These are phyloP conservation scores for Colletotrichum agaves DNA, from an alignment of 2,329 filamentous ascomycete species.

Conservation along the genomic window DNA sequence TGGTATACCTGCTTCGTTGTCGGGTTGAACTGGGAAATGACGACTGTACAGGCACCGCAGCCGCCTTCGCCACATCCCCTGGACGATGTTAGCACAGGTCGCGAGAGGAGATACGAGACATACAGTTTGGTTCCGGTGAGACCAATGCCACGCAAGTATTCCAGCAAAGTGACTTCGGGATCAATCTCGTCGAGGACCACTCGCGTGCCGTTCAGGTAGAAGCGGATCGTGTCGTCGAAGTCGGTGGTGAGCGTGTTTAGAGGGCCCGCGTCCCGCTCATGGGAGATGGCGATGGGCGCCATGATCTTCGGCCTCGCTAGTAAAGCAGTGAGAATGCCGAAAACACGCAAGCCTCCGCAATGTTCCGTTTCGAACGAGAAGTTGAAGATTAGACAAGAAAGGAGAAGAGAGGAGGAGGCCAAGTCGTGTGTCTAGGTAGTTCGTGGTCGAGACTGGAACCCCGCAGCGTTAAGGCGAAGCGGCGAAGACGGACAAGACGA, in stretches of 20 bases:
- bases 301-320: slow-evolving; percentile 48
- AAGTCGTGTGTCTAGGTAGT: background rate
- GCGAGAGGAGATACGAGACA: slow-evolving; percentile 35
- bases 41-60: slow-evolving; percentile 95
- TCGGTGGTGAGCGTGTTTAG: slow-evolving; percentile 71
- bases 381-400: background rate
- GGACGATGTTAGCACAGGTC: background rate
- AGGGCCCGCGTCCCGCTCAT: slow-evolving; percentile 52
- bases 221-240: slow-evolving; percentile 89
- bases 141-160: slow-evolving; percentile 92
- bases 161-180: slow-evolving; percentile 89
- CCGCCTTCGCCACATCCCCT: slow-evolving; percentile 94
- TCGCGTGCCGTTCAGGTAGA: slow-evolving; percentile 94
- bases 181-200: slow-evolving; percentile 88
- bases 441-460: slow-evolving; percentile 13
- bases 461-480: slow-evolving; percentile 26
- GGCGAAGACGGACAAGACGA: slow-evolving; percentile 25
- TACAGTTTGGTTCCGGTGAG: slow-evolving; percentile 93
- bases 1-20: slow-evolving; percentile 95
- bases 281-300: slow-evolving; percentile 67
- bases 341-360: background rate
- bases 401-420: background rate
- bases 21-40: slow-evolving; percentile 92
- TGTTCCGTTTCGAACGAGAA: too few relatives aligned
- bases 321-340: background rate